phyloP scores from a whole-genome alignment of 2,329 filamentous ascomycete species.

The Cladosporium austrohemisphaericum region DNA sequence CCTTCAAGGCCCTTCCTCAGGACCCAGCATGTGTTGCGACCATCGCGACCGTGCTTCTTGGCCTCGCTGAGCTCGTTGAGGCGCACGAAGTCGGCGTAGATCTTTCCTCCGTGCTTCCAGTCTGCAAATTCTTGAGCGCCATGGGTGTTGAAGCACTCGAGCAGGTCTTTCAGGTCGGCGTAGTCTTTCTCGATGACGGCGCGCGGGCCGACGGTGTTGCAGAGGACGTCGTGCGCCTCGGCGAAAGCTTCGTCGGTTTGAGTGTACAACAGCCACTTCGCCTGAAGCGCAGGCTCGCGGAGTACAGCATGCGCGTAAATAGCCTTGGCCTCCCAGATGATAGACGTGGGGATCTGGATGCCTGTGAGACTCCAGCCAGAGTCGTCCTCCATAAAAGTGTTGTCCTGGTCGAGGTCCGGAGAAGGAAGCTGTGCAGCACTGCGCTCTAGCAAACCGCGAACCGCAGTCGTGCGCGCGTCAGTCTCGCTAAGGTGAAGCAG shows the following conservation, averaged over 20 bases:
- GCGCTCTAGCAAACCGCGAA: constrained; percentile 56
- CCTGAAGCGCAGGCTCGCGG: constrained; percentile 66
- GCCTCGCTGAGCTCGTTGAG: constrained; percentile 18
- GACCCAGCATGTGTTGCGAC: constrained; percentile 11
- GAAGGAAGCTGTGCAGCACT: constrained; percentile 65
- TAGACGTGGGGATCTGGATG: constrained; percentile 67
- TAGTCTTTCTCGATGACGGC: constrained; percentile 82
- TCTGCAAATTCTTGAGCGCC: constrained; percentile 52
- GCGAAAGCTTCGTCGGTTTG: constrained; percentile 55
- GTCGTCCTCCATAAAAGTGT: constrained; percentile 41
- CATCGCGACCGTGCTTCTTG: constrained; percentile 5
- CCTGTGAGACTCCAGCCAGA: constrained; percentile 6
- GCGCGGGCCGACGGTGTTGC: constrained; percentile 73
- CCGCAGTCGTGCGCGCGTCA: constrained; percentile 24
- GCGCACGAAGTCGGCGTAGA: constrained; percentile 53
- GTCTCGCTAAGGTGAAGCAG: constrained; percentile 30
- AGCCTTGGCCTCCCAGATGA: constrained; percentile 87
- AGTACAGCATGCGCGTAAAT: constrained; percentile 72
- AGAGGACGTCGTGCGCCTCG: constrained; percentile 81
- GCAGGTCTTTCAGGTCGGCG: constrained; percentile 61
- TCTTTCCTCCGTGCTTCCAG: constrained; percentile 75
- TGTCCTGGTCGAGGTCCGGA: constrained; percentile 39
- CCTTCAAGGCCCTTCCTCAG: constrained; percentile 36
- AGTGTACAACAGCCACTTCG: constrained; percentile 75
- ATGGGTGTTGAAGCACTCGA: constrained; percentile 65